A percentile compares a stretch with the other conserved stretches of the same genome.
Conservation (phyloP, 2,329 filamentous ascomycete genomes). For the Fusarium fracticaudum region DNA sequence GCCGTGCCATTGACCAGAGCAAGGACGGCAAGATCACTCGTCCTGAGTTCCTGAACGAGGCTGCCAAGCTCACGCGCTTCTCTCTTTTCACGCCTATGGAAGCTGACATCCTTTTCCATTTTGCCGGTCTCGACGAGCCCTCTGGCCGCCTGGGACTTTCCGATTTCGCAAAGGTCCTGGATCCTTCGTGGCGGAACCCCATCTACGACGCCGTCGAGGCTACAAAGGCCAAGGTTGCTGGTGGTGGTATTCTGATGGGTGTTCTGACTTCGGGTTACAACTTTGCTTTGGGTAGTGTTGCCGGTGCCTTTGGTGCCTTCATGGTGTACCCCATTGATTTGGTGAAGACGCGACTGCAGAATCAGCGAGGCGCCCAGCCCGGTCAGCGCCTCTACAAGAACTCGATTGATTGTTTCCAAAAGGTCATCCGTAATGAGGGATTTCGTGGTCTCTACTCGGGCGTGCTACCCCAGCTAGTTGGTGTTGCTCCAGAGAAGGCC, state of each 20-base stretch:
- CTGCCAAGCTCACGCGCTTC: conserved; percentile 89
- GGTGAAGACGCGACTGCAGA: conserved; percentile 98
- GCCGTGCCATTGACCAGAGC: conserved; percentile 85
- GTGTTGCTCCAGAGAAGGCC: conserved; percentile 98
- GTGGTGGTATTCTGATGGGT: conserved; percentile 62
- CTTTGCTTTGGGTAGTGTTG: conserved; percentile 87
- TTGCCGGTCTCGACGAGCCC: conserved; percentile 90
- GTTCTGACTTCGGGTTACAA: conserved; percentile 80
- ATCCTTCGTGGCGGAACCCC: conserved; percentile 85
- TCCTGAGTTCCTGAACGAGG: conserved; percentile 93
- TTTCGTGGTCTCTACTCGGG: conserved; percentile 91
- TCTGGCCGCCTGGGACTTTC: conserved; percentile 82
- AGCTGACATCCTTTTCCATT: conserved; percentile 98
- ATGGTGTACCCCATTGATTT: conserved; percentile 99
- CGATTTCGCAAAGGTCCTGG: conserved; percentile 95
- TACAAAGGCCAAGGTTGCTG: conserved; percentile 51
- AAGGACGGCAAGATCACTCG: conserved; percentile 92
- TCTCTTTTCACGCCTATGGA: conserved; percentile 98
- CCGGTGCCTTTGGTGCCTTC: conserved; percentile 96
- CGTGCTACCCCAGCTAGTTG: conserved; percentile 92
- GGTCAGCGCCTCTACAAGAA: conserved; percentile 96
- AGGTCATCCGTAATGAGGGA: conserved; percentile 93
- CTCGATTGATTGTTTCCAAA: conserved; percentile 92
- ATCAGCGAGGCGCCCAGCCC: conserved; percentile 84
- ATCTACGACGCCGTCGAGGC: conserved; percentile 60